These are phyloP conservation scores for Alternaria sp. DNA, from an alignment of 2,329 filamentous ascomycete species.

Conservation along the genomic window DNA sequence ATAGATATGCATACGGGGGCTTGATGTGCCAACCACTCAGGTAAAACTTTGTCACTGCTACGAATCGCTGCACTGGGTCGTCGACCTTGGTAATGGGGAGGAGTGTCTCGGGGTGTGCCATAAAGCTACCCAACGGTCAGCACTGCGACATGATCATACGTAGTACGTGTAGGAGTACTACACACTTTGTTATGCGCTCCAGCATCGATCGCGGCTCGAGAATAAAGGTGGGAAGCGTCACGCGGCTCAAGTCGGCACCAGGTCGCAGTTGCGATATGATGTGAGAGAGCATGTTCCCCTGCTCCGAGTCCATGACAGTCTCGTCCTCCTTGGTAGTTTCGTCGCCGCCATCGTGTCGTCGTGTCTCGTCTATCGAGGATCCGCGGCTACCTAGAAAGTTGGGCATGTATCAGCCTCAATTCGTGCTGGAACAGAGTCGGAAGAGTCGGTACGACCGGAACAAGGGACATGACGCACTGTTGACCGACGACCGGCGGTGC, in stretches of 20 bases:
- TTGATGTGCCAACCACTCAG: constrained; percentile 99
- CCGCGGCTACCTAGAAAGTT: constrained; percentile 50
- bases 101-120: constrained; percentile 97
- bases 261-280: constrained; percentile 97
- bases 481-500: constrained; percentile 37
- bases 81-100: constrained; percentile 87
- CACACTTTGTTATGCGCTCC: constrained; percentile 97
- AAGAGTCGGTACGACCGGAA: constrained; percentile 14
- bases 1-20: constrained; percentile 74
- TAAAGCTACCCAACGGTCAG: constrained; percentile 73
- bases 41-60: constrained; percentile 97
- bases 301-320: constrained; percentile 85
- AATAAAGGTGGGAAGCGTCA: constrained; percentile 96
- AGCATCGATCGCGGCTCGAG: constrained; percentile 97
- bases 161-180: constrained; percentile 20
- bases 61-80: constrained; percentile 87
- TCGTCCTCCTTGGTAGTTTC: constrained; percentile 68
- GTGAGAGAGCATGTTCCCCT: constrained; percentile 95
- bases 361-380: constrained; percentile 52
- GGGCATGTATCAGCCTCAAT: constrained; percentile 28
- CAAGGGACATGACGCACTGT: constrained; percentile 37
- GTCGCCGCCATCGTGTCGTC: constrained; percentile 47
- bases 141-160: neutral
- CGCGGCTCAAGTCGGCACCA: constrained; percentile 91
- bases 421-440: neutral